Conservation (phyloP, 1,139 yeast species). For the Entelexis paramagnoliae region DNA sequence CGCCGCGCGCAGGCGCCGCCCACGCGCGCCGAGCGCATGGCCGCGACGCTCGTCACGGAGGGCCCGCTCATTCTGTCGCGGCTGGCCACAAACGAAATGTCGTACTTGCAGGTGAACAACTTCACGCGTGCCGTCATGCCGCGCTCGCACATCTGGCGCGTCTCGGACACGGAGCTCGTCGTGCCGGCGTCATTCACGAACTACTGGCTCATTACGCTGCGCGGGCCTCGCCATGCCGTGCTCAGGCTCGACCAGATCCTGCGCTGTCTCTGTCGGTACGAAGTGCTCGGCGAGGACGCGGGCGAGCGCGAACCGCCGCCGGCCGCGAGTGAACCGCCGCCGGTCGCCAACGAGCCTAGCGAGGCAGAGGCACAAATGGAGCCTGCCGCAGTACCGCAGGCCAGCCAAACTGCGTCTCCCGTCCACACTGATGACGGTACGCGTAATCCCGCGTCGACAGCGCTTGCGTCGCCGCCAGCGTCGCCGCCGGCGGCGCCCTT, state of each 20-base stretch:
- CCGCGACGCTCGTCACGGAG: constrained; percentile 19
- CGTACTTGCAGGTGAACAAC: constrained; percentile 23
- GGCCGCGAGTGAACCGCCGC: too few relatives aligned
- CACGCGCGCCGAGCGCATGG: constrained; percentile 16
- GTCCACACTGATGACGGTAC: too few relatives aligned
- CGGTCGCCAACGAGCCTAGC: too few relatives aligned
- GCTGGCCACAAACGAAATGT: constrained; percentile 23
- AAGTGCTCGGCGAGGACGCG: constrained; percentile 6
- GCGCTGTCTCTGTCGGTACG: constrained; percentile 17
- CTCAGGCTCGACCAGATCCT: constrained; percentile 18
- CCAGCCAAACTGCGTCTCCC: too few relatives aligned
- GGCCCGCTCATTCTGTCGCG: constrained; percentile 22
- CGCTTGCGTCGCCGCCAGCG: constrained; percentile 4
- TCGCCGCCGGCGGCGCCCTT: background rate
- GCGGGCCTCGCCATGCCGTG: constrained; percentile 12
- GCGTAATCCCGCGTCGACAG: too few relatives aligned
- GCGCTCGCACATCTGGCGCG: constrained; percentile 25
- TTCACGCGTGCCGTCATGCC: constrained; percentile 24
- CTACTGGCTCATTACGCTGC: constrained; percentile 22
- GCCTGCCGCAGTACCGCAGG: too few relatives aligned
- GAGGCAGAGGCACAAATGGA: too few relatives aligned
- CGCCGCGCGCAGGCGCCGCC: constrained; percentile 11
- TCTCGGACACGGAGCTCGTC: constrained; percentile 17
- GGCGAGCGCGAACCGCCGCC: background rate
- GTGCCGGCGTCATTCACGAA: constrained; percentile 22